Base-by-base conservation (phyloP, 257 asterid species). In the Linaria vulgaris region DNA sequence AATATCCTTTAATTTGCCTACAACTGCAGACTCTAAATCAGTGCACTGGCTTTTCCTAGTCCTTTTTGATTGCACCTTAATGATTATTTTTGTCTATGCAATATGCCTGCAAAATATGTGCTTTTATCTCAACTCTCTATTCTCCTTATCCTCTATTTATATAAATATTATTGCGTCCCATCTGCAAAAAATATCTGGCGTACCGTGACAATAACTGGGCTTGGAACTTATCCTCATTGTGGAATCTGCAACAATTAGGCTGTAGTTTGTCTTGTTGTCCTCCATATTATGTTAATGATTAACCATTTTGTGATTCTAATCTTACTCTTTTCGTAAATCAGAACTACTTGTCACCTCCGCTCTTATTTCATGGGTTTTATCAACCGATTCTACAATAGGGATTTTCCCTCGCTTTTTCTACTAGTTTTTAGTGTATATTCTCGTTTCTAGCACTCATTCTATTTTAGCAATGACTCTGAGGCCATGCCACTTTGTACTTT, bases 391-490 rank as follows among this genome's bases (percentile, higher is more conserved):
- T 38, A 1, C 22, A 44, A 20, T 6, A 21, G 5, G 39, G n/a
- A 9, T 9, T 41, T 6, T 1, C 15, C 17, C 6, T 5, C 48
- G 1, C 10, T 12, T 13, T 1, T 9, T 31, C n/a, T 47, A 11
- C 30, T 48, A 34, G 41, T n/a, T 54, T 69, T 56, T 53, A 9
- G 65, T 45, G 38, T 71, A 56, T 55, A 71, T 64, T 34, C 10
- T 46, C 16, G 24, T 14, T 44, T 25, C 41, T 10, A 30, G 27
- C 41, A 15, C 19, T 37, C 17, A 31, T 34, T 20, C 7, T 45
- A 31, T 45, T 45, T 16, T 37, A 37, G 25, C 52, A 27, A 34
- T 58, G 51, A 55, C 38, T 57, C 44, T 55, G 30, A 61, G 48
- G 39, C 49, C 1, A 54, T 48, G 49, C 39, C 62, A 64, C 25